These are phyloP conservation scores for Chlorella variabilis DNA, from an alignment of 163 green algal genomes.

Conservation along the genomic window DNA sequence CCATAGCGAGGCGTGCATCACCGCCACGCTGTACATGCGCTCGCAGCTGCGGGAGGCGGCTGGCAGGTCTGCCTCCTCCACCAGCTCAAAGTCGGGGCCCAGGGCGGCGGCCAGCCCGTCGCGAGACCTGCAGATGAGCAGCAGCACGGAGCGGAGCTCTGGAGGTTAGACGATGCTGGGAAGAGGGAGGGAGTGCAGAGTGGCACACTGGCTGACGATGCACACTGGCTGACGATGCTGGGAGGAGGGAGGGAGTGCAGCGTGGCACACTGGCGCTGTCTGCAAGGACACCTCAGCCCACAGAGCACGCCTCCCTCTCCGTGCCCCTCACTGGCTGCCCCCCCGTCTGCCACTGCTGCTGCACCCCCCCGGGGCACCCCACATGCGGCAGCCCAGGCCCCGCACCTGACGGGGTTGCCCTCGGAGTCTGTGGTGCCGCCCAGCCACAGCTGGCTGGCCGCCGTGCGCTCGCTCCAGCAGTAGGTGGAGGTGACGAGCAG, in stretches of 20 bases:
- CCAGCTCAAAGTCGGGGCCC: constrained; percentile 47
- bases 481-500: constrained; percentile 46
- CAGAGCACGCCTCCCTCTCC: too few relatives aligned
- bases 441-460: constrained; percentile 49
- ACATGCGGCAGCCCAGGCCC: not conserved
- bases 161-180: too few relatives aligned
- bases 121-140: not conserved
- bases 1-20: constrained; percentile 41
- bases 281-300: too few relatives aligned
- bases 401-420: constrained; percentile 15
- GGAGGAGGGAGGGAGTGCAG: too few relatives aligned
- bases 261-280: too few relatives aligned
- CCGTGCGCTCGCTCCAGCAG: constrained; percentile 44
- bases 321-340: too few relatives aligned
- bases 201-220: too few relatives aligned
- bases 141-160: too few relatives aligned
- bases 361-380: too few relatives aligned
- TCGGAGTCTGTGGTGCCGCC: constrained; percentile 34
- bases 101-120: constrained; percentile 39
- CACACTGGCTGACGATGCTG: not conserved
- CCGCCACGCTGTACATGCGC: constrained; percentile 38
- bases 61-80: constrained; percentile 36
- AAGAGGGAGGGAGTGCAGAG: too few relatives aligned
- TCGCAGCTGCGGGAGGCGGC: constrained; percentile 9
- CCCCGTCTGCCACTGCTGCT: too few relatives aligned